Base-by-base conservation (phyloP, 225 moss, liverwort and hornwort species). In the Marchantia paleacea region DNA sequence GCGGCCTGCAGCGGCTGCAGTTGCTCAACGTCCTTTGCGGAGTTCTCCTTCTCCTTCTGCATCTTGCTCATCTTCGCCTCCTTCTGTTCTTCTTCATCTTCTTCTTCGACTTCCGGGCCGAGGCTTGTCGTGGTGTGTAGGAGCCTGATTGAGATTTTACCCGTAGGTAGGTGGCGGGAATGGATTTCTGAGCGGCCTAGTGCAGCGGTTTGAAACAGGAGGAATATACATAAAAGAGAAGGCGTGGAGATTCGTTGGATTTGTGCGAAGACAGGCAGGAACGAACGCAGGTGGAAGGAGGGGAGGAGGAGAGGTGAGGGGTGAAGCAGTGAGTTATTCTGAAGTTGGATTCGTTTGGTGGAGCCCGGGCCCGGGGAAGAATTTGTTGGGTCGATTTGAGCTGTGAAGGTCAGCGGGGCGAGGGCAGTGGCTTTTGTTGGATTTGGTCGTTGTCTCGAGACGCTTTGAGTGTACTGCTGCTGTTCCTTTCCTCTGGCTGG, bases 21-120 rank as follows among this genome's bases (percentile, higher is more conserved):
- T 55, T 74, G 26, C 28, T 18, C 53, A 16, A 16, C 55, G 0
- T 29, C 28, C 74, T 55, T 25, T 57, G 3, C 2, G 13, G 2
- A 12, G 57, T 57, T 72, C 72, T 72, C 8, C 52, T n/a, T 72
- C n/a, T 1, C 50, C 72, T 4, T 16, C 14, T 69, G 16, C 69
- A 14, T 26, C 39, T 47, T 69, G 24, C 29, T 14, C 72, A 50
- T 52, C 6, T 39, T 39, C 39, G 39, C 39, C 39, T 20, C n/a
- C 51, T 55, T 55, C 74, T 26, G 3, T 39, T 39, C 72, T 72
- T 52, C 25, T 39, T 39, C 72, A 48, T 52, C 25, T 20, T 48
- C 51, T 74, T 55, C 74, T 26, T 74, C 74, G 26, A 29, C 55
- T 74, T 74, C 26, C 25, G 73, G 74, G 29, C 54, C 25, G 18